Evolutionary conservation across 352 stramenopile species (phyloP).

Genomic region (Pythium volutum): DNA sequence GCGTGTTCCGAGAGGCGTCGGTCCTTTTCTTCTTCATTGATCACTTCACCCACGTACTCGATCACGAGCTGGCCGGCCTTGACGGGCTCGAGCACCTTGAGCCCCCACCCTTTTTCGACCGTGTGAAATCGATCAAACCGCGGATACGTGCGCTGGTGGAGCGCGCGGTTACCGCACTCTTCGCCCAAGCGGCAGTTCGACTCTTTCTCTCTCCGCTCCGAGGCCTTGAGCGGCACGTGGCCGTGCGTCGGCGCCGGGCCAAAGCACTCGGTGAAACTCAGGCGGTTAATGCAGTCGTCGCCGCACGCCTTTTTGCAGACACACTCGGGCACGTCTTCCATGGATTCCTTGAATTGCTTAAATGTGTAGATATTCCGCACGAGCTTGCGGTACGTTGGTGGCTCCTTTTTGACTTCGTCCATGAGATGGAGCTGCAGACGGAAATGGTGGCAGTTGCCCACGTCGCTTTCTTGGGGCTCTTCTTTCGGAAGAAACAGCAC

Average conservation of each 20-base stretch:
- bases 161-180: constrained; percentile 89
- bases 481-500: constrained; percentile 76
- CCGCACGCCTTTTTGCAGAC: constrained; percentile 75
- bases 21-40: constrained; percentile 92
- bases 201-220: constrained; percentile 42
- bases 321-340: constrained; percentile 79
- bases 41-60: constrained; percentile 95
- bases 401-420: constrained; percentile 70
- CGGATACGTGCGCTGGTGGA: constrained; percentile 82
- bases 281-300: constrained; percentile 93
- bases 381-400: constrained; percentile 75
- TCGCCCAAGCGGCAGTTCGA: constrained; percentile 91
- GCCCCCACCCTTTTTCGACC: constrained; percentile 90
- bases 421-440: constrained; percentile 63
- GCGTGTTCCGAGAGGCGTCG: constrained; percentile 81
- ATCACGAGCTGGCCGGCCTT: constrained; percentile 89
- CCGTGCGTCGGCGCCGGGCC: constrained; percentile 57
- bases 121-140: constrained; percentile 74
- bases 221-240: constrained; percentile 32
- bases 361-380: constrained; percentile 84
- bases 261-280: constrained; percentile 92
- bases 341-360: constrained; percentile 68
- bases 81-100: constrained; percentile 76
- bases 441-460: constrained; percentile 75
- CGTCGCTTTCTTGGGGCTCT: constrained; percentile 46